Conservation (phyloP, 257 asterid species). For the Nicotiana benthamiana region DNA sequence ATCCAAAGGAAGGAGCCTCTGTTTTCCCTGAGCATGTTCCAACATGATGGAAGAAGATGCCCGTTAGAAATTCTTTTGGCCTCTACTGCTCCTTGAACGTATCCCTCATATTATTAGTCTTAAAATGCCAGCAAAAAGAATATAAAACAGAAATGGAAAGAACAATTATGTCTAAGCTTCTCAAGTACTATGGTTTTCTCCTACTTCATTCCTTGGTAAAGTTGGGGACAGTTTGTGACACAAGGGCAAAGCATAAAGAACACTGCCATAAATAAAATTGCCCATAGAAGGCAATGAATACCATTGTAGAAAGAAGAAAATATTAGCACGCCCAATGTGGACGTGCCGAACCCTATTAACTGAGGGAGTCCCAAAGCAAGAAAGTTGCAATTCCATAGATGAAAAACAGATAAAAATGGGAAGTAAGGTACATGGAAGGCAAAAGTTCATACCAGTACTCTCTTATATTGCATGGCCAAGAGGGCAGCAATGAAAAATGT, state of each 20-base stretch:
- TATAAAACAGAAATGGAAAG: not conserved
- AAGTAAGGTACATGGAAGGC: not conserved
- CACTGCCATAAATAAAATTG: not conserved
- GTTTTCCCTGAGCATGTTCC: not conserved
- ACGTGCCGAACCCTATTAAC: not conserved
- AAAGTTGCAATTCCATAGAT: not conserved
- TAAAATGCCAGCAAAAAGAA: not conserved
- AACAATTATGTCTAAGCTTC: not conserved
- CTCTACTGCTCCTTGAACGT: not conserved
- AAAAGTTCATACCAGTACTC: conserved; percentile 45
- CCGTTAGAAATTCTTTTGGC: not conserved
- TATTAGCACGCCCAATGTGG: not conserved
- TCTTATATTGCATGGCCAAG: conserved; percentile 68
- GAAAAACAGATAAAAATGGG: not conserved
- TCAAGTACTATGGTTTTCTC: not conserved
- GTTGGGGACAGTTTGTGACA: not conserved
- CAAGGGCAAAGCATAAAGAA: not conserved
- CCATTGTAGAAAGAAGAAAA: not conserved
- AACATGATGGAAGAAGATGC: not conserved
- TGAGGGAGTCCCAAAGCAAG: not conserved
- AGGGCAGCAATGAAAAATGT: conserved; percentile 80
- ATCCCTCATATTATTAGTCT: not conserved
- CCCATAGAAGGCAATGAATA: not conserved
- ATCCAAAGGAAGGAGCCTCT: not conserved
- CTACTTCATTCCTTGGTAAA: not conserved